Evolutionary conservation across 129 eudicot genomes (phyloP).

Genomic region (Cynara cardunculus): DNA sequence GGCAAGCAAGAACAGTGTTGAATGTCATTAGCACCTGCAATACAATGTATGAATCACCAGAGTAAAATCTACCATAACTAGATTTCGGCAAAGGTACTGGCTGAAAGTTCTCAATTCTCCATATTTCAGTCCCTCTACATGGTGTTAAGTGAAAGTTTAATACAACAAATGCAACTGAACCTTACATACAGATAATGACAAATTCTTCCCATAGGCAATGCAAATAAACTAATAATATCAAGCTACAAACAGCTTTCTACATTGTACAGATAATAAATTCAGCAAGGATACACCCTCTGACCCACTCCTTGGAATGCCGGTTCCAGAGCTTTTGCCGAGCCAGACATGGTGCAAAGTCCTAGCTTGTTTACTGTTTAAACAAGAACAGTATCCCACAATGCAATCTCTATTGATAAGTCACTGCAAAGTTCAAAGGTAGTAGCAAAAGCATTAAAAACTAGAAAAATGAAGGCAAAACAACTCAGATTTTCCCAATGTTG

Average conservation of each 20-base stretch:
- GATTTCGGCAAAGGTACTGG: conserved; percentile 89
- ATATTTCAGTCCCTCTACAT: conserved; percentile 82
- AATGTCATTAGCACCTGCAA: conserved; percentile 56
- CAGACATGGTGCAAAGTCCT: conserved; percentile 50
- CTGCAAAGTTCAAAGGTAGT: conserved; percentile 9
- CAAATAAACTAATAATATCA: neutral
- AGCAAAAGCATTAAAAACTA: neutral
- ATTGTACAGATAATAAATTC: conserved; percentile 10
- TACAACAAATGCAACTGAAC: neutral
- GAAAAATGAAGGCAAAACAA: neutral
- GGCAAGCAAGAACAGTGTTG: neutral
- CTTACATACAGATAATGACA: neutral
- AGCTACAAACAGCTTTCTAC: neutral
- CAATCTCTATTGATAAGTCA: conserved; percentile 9
- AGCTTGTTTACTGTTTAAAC: conserved; percentile 15
- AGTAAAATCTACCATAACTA: conserved; percentile 79
- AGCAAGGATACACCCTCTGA: conserved; percentile 87
- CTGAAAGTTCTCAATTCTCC: conserved; percentile 90
- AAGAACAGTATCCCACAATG: neutral
- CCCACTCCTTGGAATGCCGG: conserved; percentile 99
- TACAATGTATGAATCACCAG: conserved; percentile 89
- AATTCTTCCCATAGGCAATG: neutral
- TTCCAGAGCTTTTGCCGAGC: conserved; percentile 78
- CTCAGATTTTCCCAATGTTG: neutral
- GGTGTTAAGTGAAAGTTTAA: conserved; percentile 56